Percentiles rank a stretch among this genome's conserved stretches.
Conservation (phyloP, 345 rosid species). For the Eucalyptus albens region DNA sequence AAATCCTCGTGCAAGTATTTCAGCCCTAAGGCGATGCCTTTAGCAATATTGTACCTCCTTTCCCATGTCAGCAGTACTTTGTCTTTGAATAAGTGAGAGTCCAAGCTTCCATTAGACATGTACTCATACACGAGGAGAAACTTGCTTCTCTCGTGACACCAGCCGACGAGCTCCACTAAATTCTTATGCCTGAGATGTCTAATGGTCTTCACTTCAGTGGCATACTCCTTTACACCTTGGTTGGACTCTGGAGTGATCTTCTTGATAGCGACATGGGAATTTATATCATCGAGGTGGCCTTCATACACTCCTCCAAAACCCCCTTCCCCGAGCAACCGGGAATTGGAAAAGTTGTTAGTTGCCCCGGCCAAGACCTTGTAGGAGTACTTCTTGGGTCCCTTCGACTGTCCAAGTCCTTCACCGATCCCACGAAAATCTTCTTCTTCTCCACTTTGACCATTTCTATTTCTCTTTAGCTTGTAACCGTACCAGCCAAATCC, state of each 20-base stretch:
- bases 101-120: neutral
- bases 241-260: neutral
- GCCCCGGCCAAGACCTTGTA: neutral
- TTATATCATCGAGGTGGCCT: neutral
- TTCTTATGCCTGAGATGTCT: neutral
- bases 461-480: neutral
- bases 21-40: slow-evolving; percentile 8
- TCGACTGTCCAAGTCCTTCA: neutral
- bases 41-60: neutral
- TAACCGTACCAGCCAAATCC: neutral
- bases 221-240: neutral
- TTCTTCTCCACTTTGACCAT: neutral
- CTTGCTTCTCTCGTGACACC: neutral
- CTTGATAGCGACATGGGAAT: neutral
- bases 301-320: neutral
- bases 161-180: neutral
- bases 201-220: neutral
- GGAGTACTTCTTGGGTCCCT: neutral
- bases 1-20: slow-evolving; percentile 10
- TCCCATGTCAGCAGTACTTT: slow-evolving; percentile 2
- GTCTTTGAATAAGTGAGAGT: slow-evolving; percentile 2
- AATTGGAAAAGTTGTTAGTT: neutral
- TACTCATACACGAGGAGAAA: slow-evolving; percentile 13
- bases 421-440: neutral
- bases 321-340: neutral